Evolutionary conservation across 1,139 yeast genomes (phyloP), one percentile per base, ranked within the genome.

Genomic region (Lodderomyces elongisporus): DNA sequence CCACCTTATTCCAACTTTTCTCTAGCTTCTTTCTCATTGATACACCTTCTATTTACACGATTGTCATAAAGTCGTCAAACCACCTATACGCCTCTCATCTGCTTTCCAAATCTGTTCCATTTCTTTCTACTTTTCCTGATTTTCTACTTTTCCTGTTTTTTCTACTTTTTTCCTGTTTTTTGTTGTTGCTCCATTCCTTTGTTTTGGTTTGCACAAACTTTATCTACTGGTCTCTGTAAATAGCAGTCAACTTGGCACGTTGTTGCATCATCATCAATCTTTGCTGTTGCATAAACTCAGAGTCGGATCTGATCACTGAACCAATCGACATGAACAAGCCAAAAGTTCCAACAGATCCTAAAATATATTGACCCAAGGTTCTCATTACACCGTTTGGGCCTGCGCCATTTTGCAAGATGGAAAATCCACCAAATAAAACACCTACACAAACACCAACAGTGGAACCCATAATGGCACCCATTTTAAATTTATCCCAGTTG

Each of bases 381-480:
- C 96, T 81, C 80, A 91, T 83, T 40, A 87, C 87, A 37, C 99
- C 99, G 52, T 87, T 85, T 34, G 98, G 97, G n/a, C 98, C 99
- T 13, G 96, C 89, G 12, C 99, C 99, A 46, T 85, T 80, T 40
- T 89, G 93, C 49, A 87, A 63, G 43, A 93, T 84, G 40, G 96
- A 83, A 52, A 85, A 80, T 17, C 96, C 95, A 42, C 97, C 97
- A 56, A 91, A 91, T 47, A 91, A 67, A 34, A 91, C 85, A 40
- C 98, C 98, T 29, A 91, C 89, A 54, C 94, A 93, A 14, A 89
- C 94, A 40, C 98, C 98, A 21, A 88, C 96, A 17, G 95, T 81
- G 31, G 91, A 68, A 37, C 98, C 98, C 97, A 91, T 93, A 65
- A 89, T 67, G 43, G 89, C 82, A 37, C 98, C 98, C 97, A 91